Conservation (phyloP, 768 basidiomycete genomes). For the Mycena chlorophos region DNA sequence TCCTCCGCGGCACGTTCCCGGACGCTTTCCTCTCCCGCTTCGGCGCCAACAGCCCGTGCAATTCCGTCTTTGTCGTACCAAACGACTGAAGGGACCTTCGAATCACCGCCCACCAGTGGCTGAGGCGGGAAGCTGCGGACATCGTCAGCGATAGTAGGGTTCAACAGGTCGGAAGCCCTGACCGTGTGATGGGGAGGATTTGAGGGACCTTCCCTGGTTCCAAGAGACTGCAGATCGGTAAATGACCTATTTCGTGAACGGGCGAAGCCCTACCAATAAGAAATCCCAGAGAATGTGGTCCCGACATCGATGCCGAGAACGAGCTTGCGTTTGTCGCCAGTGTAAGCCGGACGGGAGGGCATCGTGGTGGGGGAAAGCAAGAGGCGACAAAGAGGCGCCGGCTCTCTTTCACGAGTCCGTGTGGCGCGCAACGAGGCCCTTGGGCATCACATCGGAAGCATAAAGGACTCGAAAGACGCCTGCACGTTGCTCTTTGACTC, state of each 20-base stretch:
- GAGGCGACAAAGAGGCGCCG: background rate
- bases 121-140: constrained; percentile 7
- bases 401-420: background rate
- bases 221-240: constrained; percentile 28
- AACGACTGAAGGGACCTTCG: constrained; percentile 21
- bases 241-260: background rate
- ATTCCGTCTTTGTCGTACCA: constrained; percentile 17
- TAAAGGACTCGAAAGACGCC: too few relatives aligned
- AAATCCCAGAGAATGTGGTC: background rate
- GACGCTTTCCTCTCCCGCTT: constrained; percentile 4
- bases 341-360: background rate
- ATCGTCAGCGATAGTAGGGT: background rate
- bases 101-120: constrained; percentile 9
- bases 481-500: too few relatives aligned
- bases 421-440: background rate
- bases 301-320: background rate
- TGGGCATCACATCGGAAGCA: background rate
- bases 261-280: background rate
- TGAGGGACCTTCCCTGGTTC: constrained; percentile 33
- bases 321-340: background rate
- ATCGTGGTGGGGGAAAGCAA: background rate
- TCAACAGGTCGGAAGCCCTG: background rate
- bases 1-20: constrained; percentile 6
- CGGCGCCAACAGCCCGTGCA: constrained; percentile 16
- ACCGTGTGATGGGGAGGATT: constrained; percentile 41